Percentiles rank a stretch among this genome's conserved stretches.
phyloP scores from a whole-genome alignment of 2,329 filamentous ascomycete genomes.

The Trichoderma atroviride region DNA sequence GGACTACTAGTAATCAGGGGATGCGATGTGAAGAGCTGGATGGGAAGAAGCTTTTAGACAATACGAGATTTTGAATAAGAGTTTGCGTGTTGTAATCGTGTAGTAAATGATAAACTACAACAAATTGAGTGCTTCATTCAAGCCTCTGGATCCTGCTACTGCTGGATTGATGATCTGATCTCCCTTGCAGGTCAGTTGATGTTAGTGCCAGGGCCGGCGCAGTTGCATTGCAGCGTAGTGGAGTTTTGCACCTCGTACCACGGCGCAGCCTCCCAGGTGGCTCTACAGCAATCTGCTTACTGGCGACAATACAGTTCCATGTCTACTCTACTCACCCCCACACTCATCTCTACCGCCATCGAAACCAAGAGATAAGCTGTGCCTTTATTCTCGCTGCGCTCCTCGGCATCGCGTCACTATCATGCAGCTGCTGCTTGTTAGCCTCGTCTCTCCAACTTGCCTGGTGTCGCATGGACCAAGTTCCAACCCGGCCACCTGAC shows the following conservation, averaged over 20 bases:
- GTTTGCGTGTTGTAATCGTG: background rate
- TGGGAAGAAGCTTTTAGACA: background rate
- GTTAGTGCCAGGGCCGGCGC: background rate
- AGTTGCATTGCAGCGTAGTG: background rate
- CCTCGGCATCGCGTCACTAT: conserved; percentile 8
- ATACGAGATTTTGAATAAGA: background rate
- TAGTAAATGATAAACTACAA: background rate
- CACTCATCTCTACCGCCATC: background rate
- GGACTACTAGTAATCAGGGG: no score
- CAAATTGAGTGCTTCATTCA: background rate
- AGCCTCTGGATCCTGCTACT: no score
- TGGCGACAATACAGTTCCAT: background rate
- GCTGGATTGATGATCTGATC: background rate
- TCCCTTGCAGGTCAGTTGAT: background rate
- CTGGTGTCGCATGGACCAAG: background rate
- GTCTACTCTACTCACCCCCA: background rate
- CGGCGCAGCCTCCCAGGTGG: background rate
- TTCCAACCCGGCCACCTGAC: background rate
- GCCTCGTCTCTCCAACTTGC: background rate
- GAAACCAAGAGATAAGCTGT: conserved; percentile 14
- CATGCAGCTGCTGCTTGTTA: conserved; percentile 20
- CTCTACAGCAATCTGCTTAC: background rate
- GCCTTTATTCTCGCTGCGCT: background rate
- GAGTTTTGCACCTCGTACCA: background rate
- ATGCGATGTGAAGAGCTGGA: background rate